phyloP scores from a whole-genome alignment of 176 grass and related monocot genomes.

The Puya raimondii region DNA sequence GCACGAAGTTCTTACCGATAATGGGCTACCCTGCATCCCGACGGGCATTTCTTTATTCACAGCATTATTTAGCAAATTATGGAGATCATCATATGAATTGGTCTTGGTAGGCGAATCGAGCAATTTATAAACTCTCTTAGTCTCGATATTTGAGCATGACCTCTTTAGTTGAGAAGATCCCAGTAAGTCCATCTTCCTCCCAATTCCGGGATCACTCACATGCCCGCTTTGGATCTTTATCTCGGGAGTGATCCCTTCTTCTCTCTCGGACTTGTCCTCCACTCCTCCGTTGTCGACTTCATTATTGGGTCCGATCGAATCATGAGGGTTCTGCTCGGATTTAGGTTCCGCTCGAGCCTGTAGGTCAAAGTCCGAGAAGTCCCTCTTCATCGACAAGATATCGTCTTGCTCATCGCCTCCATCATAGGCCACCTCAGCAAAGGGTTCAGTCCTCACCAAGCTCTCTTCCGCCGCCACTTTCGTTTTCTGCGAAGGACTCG shows the following conservation, averaged over 20 bases:
- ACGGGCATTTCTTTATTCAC: not conserved
- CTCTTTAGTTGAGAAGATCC: constrained; percentile 37
- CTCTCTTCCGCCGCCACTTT: constrained; percentile 11
- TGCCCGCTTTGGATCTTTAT: constrained; percentile 7
- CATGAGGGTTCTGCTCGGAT: not conserved
- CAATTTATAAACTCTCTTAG: constrained; percentile 34
- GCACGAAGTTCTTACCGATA: constrained; percentile 45
- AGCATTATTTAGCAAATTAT: constrained; percentile 8
- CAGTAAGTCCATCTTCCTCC: not conserved
- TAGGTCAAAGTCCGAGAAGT: constrained; percentile 20
- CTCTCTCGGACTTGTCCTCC: constrained; percentile 6
- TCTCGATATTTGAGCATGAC: constrained; percentile 95
- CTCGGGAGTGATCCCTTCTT: constrained; percentile 9
- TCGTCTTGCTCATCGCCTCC: constrained; percentile 29
- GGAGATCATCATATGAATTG: constrained; percentile 48
- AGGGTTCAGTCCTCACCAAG: not conserved
- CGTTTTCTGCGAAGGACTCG: not conserved
- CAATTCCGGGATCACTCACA: constrained; percentile 16
- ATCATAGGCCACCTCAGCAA: constrained; percentile 18
- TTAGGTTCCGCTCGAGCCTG: constrained; percentile 14
- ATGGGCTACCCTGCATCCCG: constrained; percentile 35
- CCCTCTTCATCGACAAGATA: constrained; percentile 21
- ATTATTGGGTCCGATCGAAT: not conserved
- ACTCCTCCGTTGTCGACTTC: constrained; percentile 2
- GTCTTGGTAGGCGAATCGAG: constrained; percentile 42